Conservation (phyloP, 306 rosid species). For the Cucumis sativus region DNA sequence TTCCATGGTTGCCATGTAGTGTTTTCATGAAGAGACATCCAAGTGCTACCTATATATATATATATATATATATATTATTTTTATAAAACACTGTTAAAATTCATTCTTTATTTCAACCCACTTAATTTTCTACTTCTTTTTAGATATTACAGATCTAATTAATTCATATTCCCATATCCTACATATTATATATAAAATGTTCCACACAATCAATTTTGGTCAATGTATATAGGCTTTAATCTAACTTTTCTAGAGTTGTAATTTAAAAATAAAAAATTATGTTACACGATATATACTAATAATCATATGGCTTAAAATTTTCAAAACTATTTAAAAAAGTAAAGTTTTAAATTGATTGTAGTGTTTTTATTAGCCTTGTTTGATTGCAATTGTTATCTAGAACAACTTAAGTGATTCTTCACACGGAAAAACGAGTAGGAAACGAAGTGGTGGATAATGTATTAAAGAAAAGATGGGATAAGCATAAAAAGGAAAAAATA, state of each 20-base stretch:
- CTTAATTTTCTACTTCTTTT: no score
- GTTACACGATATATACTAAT: background rate
- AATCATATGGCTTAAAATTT: background rate
- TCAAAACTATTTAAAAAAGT: background rate
- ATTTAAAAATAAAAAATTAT: background rate
- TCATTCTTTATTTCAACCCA: no score
- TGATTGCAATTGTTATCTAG: background rate
- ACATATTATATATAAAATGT: background rate
- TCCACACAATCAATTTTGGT: background rate
- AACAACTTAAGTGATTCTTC: no score
- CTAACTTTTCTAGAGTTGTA: background rate
- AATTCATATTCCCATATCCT: background rate
- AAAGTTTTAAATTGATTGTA: no score
- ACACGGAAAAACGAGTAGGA: no score
- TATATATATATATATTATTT: no score
- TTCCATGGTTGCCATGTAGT: conserved; percentile 31
- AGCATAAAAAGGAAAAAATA: background rate
- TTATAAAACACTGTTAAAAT: no score
- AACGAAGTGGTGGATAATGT: background rate
- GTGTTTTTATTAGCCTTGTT: no score
- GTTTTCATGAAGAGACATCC: conserved; percentile 6
- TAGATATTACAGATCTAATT: background rate
- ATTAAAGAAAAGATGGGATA: background rate
- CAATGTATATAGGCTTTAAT: background rate
- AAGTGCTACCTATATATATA: background rate